Base-by-base conservation (phyloP, 306 rosid species). In the Pyrus bretschneideri region DNA sequence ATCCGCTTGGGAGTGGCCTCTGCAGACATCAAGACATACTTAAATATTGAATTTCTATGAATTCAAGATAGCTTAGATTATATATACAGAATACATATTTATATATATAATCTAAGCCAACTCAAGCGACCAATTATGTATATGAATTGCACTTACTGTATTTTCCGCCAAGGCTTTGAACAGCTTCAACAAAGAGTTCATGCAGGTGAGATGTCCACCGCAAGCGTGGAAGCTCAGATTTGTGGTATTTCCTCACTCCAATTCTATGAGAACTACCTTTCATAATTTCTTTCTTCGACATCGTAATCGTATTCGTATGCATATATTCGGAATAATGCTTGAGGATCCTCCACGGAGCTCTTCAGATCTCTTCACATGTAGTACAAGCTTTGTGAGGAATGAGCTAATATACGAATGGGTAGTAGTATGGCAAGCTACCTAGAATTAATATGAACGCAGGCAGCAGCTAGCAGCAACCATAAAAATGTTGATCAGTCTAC, bases 1-100 rank as follows among this genome's bases (percentile, higher is more conserved):
- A 92, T 89, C 8, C 81, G 80, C 71, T 87, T 92, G 27, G 97
- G 97, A 0, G 93, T 92, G 71, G 97, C 96, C 81, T 84, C 97
- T 92, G 85, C 83, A 84, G 77, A 80, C 75, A n/a, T 15, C 11
- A n/a, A 30, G 11, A 38, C 33, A 54, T 54, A 2, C 45, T 42
- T 42, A 42, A 42, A 42, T 42, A 42, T 42, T 9, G 45, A 42
- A 42, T 42, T 42, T 42, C 59, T 54, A 7, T 54, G 59, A 54
- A 6, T 54, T 54, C 23, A 54, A 54, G 23, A 54, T n/a, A 54
- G 23, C 23, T 54, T 54, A 3, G 58, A 42, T 42, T 42, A 42
- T 42, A 42, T 42, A 38, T 35, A 25, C 27, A 25, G 27, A 38
- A 40, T 40, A 40, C 11, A 40, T 40, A 40, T 40, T 8, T 59